Evolutionary conservation across 2,329 filamentous ascomycete species (phyloP).

Genomic region (Plectosphaerella cucumerina): DNA sequence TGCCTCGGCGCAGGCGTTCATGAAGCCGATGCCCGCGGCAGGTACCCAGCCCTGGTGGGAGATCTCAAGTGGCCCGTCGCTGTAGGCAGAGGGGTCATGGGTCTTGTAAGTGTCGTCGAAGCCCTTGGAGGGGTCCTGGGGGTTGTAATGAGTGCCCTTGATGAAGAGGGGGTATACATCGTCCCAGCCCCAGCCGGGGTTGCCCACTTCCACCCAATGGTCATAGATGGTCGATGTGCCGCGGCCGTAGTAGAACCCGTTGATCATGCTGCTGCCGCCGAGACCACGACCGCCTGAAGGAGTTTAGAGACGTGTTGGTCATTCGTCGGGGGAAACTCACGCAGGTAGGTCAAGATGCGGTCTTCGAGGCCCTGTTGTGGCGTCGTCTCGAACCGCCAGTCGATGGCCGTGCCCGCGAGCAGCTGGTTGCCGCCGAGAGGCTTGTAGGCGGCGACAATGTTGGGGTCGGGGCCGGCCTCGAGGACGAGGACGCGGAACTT

Average conservation of each 20-base stretch:
- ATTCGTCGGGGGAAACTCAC: slow-evolving; percentile 2
- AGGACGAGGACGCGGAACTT: slow-evolving; percentile 18
- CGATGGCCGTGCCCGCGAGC: slow-evolving; percentile 16
- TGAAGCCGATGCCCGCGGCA: slow-evolving; percentile 21
- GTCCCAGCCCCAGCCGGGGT: slow-evolving; percentile 26
- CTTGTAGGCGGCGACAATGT: slow-evolving; percentile 16
- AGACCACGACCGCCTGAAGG: slow-evolving; percentile 16
- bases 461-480: slow-evolving; percentile 17
- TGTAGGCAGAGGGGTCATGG: slow-evolving; percentile 18
- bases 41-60: slow-evolving; percentile 22
- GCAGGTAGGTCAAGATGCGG: slow-evolving; percentile 25
- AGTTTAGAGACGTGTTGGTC: neutral
- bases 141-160: slow-evolving; percentile 20
- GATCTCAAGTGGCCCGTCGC: slow-evolving; percentile 18
- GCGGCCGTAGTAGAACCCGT: slow-evolving; percentile 26
- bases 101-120: slow-evolving; percentile 21
- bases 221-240: slow-evolving; percentile 23
- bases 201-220: slow-evolving; percentile 24
- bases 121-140: slow-evolving; percentile 13
- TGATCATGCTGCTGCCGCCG: slow-evolving; percentile 25
- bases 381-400: slow-evolving; percentile 18
- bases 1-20: slow-evolving; percentile 15
- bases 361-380: slow-evolving; percentile 17
- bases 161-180: slow-evolving; percentile 17
- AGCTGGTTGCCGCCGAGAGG: slow-evolving; percentile 19